A percentile compares a stretch with the other conserved stretches of the same genome.
Evolutionary conservation across 2,329 filamentous ascomycete species (phyloP).

Genomic region (Xylaria sp.): DNA sequence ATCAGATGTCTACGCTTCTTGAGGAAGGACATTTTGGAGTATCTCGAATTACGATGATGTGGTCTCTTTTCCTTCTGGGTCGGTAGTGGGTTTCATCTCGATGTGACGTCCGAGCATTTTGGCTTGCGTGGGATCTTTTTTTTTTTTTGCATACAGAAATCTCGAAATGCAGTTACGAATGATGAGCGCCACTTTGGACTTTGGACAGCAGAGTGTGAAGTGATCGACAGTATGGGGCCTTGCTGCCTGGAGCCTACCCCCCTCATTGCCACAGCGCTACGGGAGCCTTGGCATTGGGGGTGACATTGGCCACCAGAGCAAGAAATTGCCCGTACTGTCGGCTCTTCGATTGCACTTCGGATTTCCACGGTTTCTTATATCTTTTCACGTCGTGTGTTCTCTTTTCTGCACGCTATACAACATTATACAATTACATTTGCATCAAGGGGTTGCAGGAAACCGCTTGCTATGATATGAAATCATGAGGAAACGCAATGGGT

Average conservation of each 20-base stretch:
- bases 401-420: slow-evolving; percentile 11
- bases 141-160: slow-evolving; percentile 15
- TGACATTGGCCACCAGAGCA: background rate
- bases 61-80: slow-evolving; percentile 18
- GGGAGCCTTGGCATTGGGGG: too few relatives aligned
- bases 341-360: slow-evolving; percentile 8
- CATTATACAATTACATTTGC: slow-evolving; percentile 21
- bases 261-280: too few relatives aligned
- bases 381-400: background rate
- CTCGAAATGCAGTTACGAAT: slow-evolving; percentile 30
- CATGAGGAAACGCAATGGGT: background rate
- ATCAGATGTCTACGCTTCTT: slow-evolving; percentile 10
- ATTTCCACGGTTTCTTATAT: slow-evolving; percentile 3
- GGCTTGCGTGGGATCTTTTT: too few relatives aligned
- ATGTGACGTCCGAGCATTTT: slow-evolving; percentile 5
- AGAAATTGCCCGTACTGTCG: slow-evolving; percentile 8
- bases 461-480: slow-evolving; percentile 6
- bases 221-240: background rate
- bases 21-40: background rate
- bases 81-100: background rate
- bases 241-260: too few relatives aligned
- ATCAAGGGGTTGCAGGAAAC: slow-evolving; percentile 9
- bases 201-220: slow-evolving; percentile 3
- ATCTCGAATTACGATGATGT: background rate
- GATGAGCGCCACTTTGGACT: slow-evolving; percentile 20